Evolutionary conservation across 176 grass and related monocot species (phyloP).

Genomic region (Oropetium thomaeum): DNA sequence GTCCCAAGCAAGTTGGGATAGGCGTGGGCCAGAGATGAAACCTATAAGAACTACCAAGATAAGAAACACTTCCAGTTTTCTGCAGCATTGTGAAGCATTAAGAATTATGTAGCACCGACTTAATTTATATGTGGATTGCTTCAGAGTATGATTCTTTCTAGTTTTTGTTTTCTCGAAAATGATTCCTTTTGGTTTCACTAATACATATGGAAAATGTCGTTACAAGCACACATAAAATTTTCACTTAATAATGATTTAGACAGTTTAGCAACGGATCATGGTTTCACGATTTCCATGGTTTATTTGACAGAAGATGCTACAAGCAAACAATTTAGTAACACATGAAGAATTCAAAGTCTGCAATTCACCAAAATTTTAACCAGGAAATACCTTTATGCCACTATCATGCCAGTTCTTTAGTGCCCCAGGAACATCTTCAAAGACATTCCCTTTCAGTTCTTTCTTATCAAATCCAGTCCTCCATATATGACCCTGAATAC

Average conservation of each 20-base stretch:
- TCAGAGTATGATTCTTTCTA: not conserved
- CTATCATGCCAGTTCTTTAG: conserved; percentile 81
- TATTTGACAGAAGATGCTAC: not conserved
- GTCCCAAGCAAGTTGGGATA: not conserved
- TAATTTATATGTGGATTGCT: not conserved
- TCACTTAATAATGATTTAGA: not conserved
- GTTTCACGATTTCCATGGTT: not conserved
- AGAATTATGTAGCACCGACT: not conserved
- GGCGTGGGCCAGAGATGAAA: not conserved
- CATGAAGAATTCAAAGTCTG: not conserved
- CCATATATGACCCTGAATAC: conserved; percentile 96
- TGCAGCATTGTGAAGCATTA: not conserved
- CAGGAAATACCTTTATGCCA: conserved; percentile 61
- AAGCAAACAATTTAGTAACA: not conserved
- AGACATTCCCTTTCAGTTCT: conserved; percentile 83
- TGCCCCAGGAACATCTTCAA: conserved; percentile 82
- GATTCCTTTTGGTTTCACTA: too few relatives aligned
- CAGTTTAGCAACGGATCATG: not conserved
- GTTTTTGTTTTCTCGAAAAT: too few relatives aligned
- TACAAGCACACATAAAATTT: not conserved
- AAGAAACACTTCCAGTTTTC: not conserved
- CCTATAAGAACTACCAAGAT: too few relatives aligned
- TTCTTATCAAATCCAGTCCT: conserved; percentile 83
- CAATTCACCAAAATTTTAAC: not conserved
- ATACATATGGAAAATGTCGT: not conserved